Conservation (phyloP, 805 yeast species). For the Zygoascus bituminiphila region DNA sequence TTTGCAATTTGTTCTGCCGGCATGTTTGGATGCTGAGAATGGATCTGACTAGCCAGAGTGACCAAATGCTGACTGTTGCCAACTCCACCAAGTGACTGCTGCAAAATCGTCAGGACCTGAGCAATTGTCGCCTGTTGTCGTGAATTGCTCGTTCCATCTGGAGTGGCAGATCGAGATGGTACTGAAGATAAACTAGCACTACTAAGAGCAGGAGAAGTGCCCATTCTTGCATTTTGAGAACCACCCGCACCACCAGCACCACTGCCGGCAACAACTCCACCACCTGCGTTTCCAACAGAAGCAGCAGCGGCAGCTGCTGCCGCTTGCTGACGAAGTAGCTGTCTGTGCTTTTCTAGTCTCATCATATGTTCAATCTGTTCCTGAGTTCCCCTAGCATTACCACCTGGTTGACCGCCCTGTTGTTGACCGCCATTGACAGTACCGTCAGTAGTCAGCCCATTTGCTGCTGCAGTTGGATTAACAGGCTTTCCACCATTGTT, state of each 20-base stretch:
- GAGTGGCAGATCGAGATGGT: slow-evolving; percentile 3
- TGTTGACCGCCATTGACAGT: not conserved
- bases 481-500: slow-evolving; percentile 16
- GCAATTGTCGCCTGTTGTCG: not conserved
- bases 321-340: slow-evolving; percentile 23
- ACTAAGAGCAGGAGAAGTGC: not conserved
- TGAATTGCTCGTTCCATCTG: slow-evolving; percentile 30
- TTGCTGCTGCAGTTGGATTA: slow-evolving; percentile 1
- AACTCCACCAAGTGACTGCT: slow-evolving; percentile 3
- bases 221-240: not conserved
- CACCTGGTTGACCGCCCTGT: not conserved
- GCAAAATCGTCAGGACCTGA: slow-evolving; percentile 1
- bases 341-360: slow-evolving; percentile 24
- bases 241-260: too few relatives aligned
- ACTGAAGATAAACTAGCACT: not conserved
- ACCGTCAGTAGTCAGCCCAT: not conserved
- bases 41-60: slow-evolving; percentile 18
- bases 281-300: slow-evolving; percentile 2
- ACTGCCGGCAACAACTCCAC: not conserved
- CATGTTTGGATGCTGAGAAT: slow-evolving; percentile 23
- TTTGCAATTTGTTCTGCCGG: slow-evolving; percentile 27
- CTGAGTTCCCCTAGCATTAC: slow-evolving; percentile 7
- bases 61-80: slow-evolving; percentile 15
- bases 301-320: slow-evolving; percentile 5
- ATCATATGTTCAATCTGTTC: slow-evolving; percentile 23